phyloP scores from a whole-genome alignment of 495 filamentous ascomycete genomes.

The Terfezia boudieri region DNA sequence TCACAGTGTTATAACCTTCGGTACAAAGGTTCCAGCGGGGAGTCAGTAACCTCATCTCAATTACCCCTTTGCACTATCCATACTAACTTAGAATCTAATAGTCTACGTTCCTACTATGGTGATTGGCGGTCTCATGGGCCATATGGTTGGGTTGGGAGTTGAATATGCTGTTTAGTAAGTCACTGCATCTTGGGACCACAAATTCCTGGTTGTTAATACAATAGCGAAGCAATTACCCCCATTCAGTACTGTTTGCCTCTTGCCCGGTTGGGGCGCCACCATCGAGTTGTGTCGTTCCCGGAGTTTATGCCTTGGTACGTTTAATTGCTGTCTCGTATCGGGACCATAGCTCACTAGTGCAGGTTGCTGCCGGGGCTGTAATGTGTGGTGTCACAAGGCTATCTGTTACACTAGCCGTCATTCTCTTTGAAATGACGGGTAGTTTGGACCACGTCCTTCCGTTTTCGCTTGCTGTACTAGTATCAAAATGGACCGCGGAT shows the following conservation, averaged over 20 bases:
- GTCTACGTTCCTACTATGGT: constrained; percentile 69
- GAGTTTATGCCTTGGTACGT: constrained; percentile 64
- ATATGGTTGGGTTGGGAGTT: constrained; percentile 64
- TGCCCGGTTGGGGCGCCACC: constrained; percentile 48
- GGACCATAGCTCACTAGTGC: neutral
- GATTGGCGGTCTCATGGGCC: constrained; percentile 78
- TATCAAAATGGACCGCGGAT: constrained; percentile 95
- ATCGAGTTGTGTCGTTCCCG: constrained; percentile 76
- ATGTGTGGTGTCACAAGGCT: constrained; percentile 95
- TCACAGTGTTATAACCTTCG: constrained; percentile 18
- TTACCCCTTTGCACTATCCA: too few relatives aligned
- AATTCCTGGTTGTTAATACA: too few relatives aligned
- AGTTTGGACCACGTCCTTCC: constrained; percentile 86
- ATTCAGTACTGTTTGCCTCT: constrained; percentile 44
- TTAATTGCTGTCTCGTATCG: neutral
- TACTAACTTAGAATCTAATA: neutral
- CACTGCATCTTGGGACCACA: neutral
- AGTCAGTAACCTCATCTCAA: constrained; percentile 4
- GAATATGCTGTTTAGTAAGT: constrained; percentile 46
- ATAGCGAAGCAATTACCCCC: constrained; percentile 31
- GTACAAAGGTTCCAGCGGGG: constrained; percentile 70
- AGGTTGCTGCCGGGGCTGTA: constrained; percentile 70
- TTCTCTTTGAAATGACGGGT: constrained; percentile 87
- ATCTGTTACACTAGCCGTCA: constrained; percentile 85
- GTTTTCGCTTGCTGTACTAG: constrained; percentile 77